A percentile compares a stretch with the other conserved stretches of the same genome.
phyloP scores from a whole-genome alignment of 371 early-diverging fungal genomes.

The Mucor irregularis region DNA sequence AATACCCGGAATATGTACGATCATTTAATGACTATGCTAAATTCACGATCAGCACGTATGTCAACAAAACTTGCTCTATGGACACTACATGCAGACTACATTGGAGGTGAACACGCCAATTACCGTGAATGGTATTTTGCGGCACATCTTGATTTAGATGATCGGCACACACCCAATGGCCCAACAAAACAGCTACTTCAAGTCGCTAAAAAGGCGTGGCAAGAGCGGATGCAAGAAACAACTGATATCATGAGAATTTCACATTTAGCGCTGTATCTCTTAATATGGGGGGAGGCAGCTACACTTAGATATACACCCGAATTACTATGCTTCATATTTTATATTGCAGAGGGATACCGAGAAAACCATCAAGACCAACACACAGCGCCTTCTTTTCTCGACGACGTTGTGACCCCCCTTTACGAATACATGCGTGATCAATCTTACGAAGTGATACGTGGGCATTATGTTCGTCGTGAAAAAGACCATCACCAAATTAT shows the following conservation, averaged over 20 bases:
- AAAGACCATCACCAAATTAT: slow-evolving; percentile 80
- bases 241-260: slow-evolving; percentile 66
- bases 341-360: slow-evolving; percentile 66
- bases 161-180: slow-evolving; percentile 20
- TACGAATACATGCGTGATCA: slow-evolving; percentile 79
- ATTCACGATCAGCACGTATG: slow-evolving; percentile 84
- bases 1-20: slow-evolving; percentile 76
- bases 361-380: slow-evolving; percentile 43
- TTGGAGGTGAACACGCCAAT: slow-evolving; percentile 87
- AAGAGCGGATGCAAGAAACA: slow-evolving; percentile 70
- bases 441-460: slow-evolving; percentile 70
- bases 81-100: slow-evolving; percentile 83
- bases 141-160: slow-evolving; percentile 73
- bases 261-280: slow-evolving; percentile 77
- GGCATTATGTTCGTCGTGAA: slow-evolving; percentile 77
- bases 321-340: slow-evolving; percentile 81
- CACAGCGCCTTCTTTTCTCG: slow-evolving; percentile 50
- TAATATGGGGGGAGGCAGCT: slow-evolving; percentile 90
- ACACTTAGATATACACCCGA: slow-evolving; percentile 82
- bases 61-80: slow-evolving; percentile 70
- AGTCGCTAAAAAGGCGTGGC: slow-evolving; percentile 75
- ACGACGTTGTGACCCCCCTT: slow-evolving; percentile 71
- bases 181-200: slow-evolving; percentile 38
- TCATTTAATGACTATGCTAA: slow-evolving; percentile 73
- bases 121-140: slow-evolving; percentile 88